A percentile compares a stretch with the other conserved stretches of the same genome.
These are phyloP conservation scores for Candida alai DNA, from an alignment of 805 yeast species.

Conservation along the genomic window DNA sequence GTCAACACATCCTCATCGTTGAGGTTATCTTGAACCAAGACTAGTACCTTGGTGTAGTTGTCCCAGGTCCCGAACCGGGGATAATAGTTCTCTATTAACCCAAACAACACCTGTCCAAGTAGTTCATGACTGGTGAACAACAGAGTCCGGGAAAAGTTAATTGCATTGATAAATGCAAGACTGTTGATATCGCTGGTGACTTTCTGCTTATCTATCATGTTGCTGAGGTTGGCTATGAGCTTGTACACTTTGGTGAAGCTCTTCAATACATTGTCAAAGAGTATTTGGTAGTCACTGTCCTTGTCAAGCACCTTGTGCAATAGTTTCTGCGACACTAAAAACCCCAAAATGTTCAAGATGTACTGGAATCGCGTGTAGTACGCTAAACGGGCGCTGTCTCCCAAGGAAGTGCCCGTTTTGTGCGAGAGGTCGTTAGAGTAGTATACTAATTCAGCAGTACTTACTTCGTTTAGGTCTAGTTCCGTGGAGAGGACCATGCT, in stretches of 20 bases:
- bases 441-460: conserved; percentile 66
- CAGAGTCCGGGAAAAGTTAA: conserved; percentile 59
- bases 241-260: conserved; percentile 59
- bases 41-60: conserved; percentile 37
- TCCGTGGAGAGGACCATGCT: conserved; percentile 55
- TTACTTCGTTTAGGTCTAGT: conserved; percentile 62
- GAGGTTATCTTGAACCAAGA: conserved; percentile 42
- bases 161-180: conserved; percentile 32
- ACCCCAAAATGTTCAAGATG: conserved; percentile 61
- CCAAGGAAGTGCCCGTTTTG: conserved; percentile 45
- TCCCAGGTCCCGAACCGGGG: conserved; percentile 25
- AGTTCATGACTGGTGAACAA: conserved; percentile 66
- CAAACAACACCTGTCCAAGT: conserved; percentile 61
- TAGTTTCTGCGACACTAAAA: conserved; percentile 19
- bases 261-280: conserved; percentile 43
- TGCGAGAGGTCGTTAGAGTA: conserved; percentile 36
- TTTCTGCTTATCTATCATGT: conserved; percentile 42
- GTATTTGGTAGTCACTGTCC: conserved; percentile 9
- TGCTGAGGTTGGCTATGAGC: conserved; percentile 52
- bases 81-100: conserved; percentile 40
- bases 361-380: conserved; percentile 69
- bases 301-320: conserved; percentile 20
- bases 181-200: conserved; percentile 49
- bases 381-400: conserved; percentile 63
- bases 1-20: conserved; percentile 61